A percentile compares a stretch with the other conserved stretches of the same genome.
Evolutionary conservation across 352 stramenopile genomes (phyloP).

Genomic region (Phytophthora agathidicida): DNA sequence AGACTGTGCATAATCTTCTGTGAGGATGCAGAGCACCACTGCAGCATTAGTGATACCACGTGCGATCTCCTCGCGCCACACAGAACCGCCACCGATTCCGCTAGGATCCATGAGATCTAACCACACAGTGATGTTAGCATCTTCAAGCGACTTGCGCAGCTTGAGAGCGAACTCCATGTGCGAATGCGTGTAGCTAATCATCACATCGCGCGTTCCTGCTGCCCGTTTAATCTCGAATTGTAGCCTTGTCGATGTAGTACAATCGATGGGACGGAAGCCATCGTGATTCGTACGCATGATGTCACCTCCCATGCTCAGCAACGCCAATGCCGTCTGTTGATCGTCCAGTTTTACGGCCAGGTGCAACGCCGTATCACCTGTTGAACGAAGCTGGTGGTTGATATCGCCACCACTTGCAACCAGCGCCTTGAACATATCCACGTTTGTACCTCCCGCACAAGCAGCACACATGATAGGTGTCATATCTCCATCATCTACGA

Average conservation of each 20-base stretch:
- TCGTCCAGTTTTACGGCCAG: slow-evolving; percentile 85
- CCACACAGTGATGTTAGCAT: slow-evolving; percentile 81
- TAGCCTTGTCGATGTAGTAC: slow-evolving; percentile 74
- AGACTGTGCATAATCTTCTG: slow-evolving; percentile 75
- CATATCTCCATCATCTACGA: slow-evolving; percentile 79
- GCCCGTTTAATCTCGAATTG: slow-evolving; percentile 82
- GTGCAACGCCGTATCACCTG: slow-evolving; percentile 77
- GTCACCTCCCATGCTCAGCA: slow-evolving; percentile 75
- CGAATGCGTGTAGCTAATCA: slow-evolving; percentile 90
- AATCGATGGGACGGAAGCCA: slow-evolving; percentile 70
- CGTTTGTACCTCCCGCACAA: slow-evolving; percentile 65
- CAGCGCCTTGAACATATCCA: slow-evolving; percentile 79
- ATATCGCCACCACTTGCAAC: slow-evolving; percentile 69
- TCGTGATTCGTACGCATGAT: slow-evolving; percentile 81
- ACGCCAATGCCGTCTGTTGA: slow-evolving; percentile 66
- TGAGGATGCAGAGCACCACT: slow-evolving; percentile 79
- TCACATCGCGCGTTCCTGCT: slow-evolving; percentile 75
- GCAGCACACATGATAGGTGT: slow-evolving; percentile 77
- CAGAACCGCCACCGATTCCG: slow-evolving; percentile 75
- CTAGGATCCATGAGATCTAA: slow-evolving; percentile 86
- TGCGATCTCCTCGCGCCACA: slow-evolving; percentile 86
- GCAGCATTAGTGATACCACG: slow-evolving; percentile 73
- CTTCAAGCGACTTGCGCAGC: slow-evolving; percentile 67
- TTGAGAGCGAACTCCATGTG: slow-evolving; percentile 83
- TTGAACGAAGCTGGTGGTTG: slow-evolving; percentile 70